phyloP scores from a whole-genome alignment of 768 basidiomycete species.

The Mycena indigotica region DNA sequence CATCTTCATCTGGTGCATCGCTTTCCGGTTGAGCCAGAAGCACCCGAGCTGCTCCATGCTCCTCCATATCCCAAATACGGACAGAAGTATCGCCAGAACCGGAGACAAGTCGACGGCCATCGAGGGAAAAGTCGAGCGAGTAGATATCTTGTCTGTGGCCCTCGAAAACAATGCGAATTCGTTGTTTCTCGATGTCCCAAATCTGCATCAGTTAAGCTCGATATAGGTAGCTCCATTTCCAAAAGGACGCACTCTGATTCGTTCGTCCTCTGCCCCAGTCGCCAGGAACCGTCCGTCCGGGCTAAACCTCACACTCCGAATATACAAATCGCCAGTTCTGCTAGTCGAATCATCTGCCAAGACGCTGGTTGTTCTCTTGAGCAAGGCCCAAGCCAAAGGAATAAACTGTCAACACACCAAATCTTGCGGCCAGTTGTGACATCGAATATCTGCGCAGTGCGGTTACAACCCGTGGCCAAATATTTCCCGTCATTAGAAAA shows the following conservation, averaged over 20 bases:
- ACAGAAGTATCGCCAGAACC: conserved; percentile 76
- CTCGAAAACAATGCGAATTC: conserved; percentile 78
- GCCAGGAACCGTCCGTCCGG: conserved; percentile 86
- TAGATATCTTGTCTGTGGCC: conserved; percentile 95
- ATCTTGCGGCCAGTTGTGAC: conserved; percentile 83
- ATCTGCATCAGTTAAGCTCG: conserved; percentile 50
- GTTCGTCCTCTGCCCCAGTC: conserved; percentile 91
- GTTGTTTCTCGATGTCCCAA: conserved; percentile 86
- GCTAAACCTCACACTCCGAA: conserved; percentile 81
- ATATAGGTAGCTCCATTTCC: conserved; percentile 29
- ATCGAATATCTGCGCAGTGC: conserved; percentile 94
- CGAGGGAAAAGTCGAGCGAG: conserved; percentile 87
- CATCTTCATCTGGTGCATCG: conserved; percentile 55
- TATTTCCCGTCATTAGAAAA: conserved; percentile 93
- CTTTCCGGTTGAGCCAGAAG: conserved; percentile 47
- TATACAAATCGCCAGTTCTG: conserved; percentile 48
- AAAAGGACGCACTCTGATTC: conserved; percentile 66
- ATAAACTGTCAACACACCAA: conserved; percentile 53
- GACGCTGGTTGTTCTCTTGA: background rate
- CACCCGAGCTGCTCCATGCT: conserved; percentile 38
- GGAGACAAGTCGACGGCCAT: conserved; percentile 84
- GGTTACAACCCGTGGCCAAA: conserved; percentile 94
- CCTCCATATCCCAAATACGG: conserved; percentile 50
- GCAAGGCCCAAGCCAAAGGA: background rate
- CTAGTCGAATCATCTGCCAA: conserved; percentile 13